These are phyloP conservation scores for Plenodomus lindquistii DNA, from an alignment of 2,329 filamentous ascomycete genomes.

Conservation along the genomic window DNA sequence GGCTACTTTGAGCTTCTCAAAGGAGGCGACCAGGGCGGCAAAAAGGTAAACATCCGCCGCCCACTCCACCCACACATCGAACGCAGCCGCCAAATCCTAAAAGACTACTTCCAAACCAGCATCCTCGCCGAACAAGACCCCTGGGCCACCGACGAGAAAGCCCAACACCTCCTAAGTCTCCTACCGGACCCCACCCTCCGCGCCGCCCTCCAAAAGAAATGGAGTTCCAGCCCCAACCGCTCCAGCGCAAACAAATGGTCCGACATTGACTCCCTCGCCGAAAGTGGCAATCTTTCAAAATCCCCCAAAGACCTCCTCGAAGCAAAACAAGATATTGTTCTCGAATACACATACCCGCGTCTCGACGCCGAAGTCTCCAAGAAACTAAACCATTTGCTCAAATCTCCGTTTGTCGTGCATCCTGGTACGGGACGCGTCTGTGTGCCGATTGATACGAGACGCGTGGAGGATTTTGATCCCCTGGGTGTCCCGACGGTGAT, in stretches of 20 bases:
- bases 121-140: constrained; percentile 86
- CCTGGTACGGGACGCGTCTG: constrained; percentile 93
- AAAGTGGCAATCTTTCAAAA: constrained; percentile 73
- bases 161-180: constrained; percentile 78
- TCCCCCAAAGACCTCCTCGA: constrained; percentile 75
- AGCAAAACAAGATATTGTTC: constrained; percentile 91
- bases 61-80: constrained; percentile 89
- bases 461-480: constrained; percentile 83
- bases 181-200: constrained; percentile 80
- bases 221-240: constrained; percentile 80
- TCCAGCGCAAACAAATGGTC: constrained; percentile 84
- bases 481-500: constrained; percentile 87
- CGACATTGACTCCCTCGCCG: constrained; percentile 86
- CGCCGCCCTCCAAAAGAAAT: constrained; percentile 83
- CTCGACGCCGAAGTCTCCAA: constrained; percentile 97
- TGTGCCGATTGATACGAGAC: constrained; percentile 82
- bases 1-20: constrained; percentile 89
- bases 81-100: constrained; percentile 83
- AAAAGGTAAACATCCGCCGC: constrained; percentile 80
- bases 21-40: constrained; percentile 82
- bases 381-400: constrained; percentile 96
- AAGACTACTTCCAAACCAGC: constrained; percentile 79
- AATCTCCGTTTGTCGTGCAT: constrained; percentile 94
- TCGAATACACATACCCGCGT: constrained; percentile 97
- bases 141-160: constrained; percentile 69